Conservation (phyloP, 331 rosid genomes). For the Quercus lobata region DNA sequence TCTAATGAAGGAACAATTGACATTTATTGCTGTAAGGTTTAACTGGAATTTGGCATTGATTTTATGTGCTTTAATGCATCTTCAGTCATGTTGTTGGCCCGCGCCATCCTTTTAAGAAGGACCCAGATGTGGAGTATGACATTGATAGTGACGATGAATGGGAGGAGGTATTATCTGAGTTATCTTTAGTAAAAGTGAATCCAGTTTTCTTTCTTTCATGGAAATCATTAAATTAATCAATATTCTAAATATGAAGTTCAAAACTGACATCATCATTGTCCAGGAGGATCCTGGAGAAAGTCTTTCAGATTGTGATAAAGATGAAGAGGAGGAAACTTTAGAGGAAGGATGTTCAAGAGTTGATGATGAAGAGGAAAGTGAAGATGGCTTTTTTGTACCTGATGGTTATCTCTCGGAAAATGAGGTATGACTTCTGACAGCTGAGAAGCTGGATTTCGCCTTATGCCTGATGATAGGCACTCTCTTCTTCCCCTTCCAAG, state of each 20-base stretch:
- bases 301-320: conserved; percentile 95
- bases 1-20: background rate
- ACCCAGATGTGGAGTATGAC: conserved; percentile 79
- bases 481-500: background rate
- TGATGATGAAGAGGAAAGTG: conserved; percentile 75
- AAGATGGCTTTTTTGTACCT: conserved; percentile 95
- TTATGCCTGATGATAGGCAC: background rate
- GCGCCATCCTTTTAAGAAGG: conserved; percentile 76
- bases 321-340: conserved; percentile 67
- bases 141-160: conserved; percentile 94
- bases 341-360: conserved; percentile 74
- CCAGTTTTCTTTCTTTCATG: background rate
- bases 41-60: conserved; percentile 20
- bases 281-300: conserved; percentile 99
- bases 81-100: conserved; percentile 76
- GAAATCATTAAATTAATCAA: background rate
- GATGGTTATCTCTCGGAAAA: conserved; percentile 97
- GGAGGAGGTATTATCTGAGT: conserved; percentile 76
- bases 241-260: conserved; percentile 5
- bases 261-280: conserved; percentile 19
- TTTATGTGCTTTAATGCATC: conserved; percentile 14
- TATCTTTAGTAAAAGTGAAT: background rate
- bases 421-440: conserved; percentile 58
- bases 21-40: background rate
- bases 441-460: conserved; percentile 1